Conservation (phyloP, 768 basidiomycete species). For the Mycena vitilis region DNA sequence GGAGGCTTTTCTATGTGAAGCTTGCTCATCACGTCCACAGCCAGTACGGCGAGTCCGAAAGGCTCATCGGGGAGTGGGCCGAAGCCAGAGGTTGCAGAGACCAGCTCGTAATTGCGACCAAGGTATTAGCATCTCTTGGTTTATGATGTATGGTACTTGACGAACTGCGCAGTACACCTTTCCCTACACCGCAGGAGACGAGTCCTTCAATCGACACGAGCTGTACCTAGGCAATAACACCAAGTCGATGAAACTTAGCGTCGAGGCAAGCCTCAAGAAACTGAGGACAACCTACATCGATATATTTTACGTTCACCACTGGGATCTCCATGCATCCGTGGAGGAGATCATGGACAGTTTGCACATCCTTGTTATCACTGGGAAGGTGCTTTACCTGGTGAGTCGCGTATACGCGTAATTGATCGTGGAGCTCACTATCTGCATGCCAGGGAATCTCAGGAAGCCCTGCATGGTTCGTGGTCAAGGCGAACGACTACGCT, state of each 20-base stretch:
- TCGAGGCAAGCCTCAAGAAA: slow-evolving; percentile 47
- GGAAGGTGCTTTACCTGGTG: slow-evolving; percentile 56
- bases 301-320: slow-evolving; percentile 65
- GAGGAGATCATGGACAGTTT: slow-evolving; percentile 59
- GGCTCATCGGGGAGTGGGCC: slow-evolving; percentile 63
- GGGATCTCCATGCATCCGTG: slow-evolving; percentile 59
- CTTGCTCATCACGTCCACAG: background rate
- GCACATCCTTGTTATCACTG: slow-evolving; percentile 52
- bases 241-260: slow-evolving; percentile 56
- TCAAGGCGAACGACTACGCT: slow-evolving; percentile 55
- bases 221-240: slow-evolving; percentile 60
- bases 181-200: slow-evolving; percentile 40
- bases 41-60: background rate
- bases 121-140: background rate
- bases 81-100: slow-evolving; percentile 54
- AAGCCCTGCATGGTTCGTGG: slow-evolving; percentile 53
- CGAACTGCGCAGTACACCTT: slow-evolving; percentile 44
- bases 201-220: slow-evolving; percentile 44
- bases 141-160: background rate
- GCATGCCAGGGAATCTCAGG: slow-evolving; percentile 43
- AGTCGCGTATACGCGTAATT: too few species aligned
- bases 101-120: slow-evolving; percentile 26
- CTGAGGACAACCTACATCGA: slow-evolving; percentile 69
- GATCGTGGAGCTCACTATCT: background rate
- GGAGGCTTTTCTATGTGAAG: background rate